phyloP scores from a whole-genome alignment of 441 rosid species.

The Adansonia grandidieri region DNA sequence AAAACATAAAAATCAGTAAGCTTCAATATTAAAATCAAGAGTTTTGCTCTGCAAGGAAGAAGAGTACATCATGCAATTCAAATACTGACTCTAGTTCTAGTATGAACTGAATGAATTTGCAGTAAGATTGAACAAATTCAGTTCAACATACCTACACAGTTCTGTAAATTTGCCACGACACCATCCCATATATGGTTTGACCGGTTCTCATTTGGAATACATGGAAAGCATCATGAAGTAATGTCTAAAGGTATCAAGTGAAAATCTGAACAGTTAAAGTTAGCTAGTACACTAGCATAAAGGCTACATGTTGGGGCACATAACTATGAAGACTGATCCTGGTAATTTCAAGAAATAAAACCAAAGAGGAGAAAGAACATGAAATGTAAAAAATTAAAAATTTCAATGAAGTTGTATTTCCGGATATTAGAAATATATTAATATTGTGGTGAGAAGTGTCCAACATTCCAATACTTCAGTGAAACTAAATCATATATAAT shows the following conservation, averaged over 20 bases:
- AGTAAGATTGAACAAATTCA: constrained; percentile 6
- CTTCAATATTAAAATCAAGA: constrained; percentile 20
- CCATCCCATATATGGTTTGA: constrained; percentile 67
- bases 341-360: too few species aligned
- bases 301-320: too few species aligned
- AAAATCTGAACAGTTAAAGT: constrained; percentile 5
- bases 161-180: constrained; percentile 76
- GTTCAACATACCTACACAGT: constrained; percentile 74
- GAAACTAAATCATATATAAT: not conserved
- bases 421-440: too few species aligned
- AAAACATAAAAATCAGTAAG: not conserved
- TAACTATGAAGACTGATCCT: too few species aligned
- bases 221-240: constrained; percentile 57
- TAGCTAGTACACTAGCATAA: too few species aligned
- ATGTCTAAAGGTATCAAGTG: constrained; percentile 42
- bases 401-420: not conserved
- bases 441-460: too few species aligned
- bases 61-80: constrained; percentile 5
- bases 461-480: too few species aligned
- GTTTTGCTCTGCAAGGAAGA: not conserved
- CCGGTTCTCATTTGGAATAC: constrained; percentile 58
- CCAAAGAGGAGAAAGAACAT: not conserved
- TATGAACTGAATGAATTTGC: too few species aligned
- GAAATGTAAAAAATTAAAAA: not conserved
- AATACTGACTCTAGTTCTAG: not conserved